Conservation (phyloP, 78 protist genomes). For the Creolimax fragrantissima region DNA sequence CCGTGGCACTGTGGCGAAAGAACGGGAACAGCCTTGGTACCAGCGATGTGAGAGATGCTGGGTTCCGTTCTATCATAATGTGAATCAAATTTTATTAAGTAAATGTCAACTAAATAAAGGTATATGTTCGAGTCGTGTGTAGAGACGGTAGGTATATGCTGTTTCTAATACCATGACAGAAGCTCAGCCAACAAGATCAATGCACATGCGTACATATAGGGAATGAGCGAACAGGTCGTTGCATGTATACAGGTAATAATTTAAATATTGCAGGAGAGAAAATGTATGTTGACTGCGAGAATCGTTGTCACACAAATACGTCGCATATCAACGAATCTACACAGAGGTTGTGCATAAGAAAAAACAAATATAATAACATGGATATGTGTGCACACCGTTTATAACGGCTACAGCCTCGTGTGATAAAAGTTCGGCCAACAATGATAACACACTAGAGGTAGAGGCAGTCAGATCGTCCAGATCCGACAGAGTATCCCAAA, state of each 20-base stretch:
- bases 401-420: not conserved
- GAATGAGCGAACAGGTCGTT: no score
- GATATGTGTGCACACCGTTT: not conserved
- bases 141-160: not conserved
- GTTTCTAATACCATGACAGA: not conserved
- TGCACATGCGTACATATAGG: no score
- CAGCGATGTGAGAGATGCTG: not conserved
- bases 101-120: not conserved
- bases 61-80: not conserved
- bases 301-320: no score
- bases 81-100: not conserved
- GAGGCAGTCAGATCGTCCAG: slow-evolving; percentile 53
- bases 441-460: slow-evolving; percentile 11
- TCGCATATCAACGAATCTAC: no score
- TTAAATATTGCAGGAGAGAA: no score
- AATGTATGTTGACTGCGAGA: no score
- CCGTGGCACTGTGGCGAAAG: not conserved
- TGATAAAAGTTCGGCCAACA: slow-evolving; percentile 13
- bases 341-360: no score
- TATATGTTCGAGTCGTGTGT: not conserved
- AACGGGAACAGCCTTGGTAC: slow-evolving; percentile 41
- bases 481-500: slow-evolving; percentile 30
- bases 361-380: no score
- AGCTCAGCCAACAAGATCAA: no score
- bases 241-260: no score